These are phyloP conservation scores for Didymella exigua DNA, from an alignment of 2,329 filamentous ascomycete genomes.

Conservation along the genomic window DNA sequence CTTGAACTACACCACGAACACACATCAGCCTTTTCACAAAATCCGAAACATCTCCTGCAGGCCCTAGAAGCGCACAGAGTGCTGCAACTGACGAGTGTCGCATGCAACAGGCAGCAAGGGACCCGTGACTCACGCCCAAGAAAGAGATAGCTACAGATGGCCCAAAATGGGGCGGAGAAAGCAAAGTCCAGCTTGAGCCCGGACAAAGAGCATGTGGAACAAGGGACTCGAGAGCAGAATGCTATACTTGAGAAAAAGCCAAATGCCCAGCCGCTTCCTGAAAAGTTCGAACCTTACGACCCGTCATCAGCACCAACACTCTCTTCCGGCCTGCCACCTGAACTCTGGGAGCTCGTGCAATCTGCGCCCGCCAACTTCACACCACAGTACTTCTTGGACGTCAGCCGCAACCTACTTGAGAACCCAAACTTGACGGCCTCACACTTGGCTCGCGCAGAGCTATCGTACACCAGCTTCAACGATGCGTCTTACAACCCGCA, in stretches of 20 bases:
- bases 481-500: conserved; percentile 45
- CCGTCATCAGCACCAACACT: conserved; percentile 27
- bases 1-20: neutral
- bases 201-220: neutral
- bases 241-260: neutral
- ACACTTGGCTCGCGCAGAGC: conserved; percentile 79
- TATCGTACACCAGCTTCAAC: conserved; percentile 62
- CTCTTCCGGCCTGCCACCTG: conserved; percentile 39
- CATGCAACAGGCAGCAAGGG: neutral
- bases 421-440: conserved; percentile 82
- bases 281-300: conserved; percentile 45
- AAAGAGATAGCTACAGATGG: conserved; percentile 16
- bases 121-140: neutral
- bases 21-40: neutral
- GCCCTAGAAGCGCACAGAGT: neutral
- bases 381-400: conserved; percentile 65
- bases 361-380: conserved; percentile 64
- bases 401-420: conserved; percentile 75
- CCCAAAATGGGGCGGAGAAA: neutral
- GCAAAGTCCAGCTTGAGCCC: neutral
- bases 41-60: neutral
- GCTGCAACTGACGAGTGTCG: neutral
- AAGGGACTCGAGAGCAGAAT: neutral
- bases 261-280: conserved; percentile 1
- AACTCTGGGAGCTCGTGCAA: conserved; percentile 47